Evolutionary conservation across 257 asterid genomes (phyloP), one percentile per base, ranked within the genome.

Genomic region (Parsonsia alboflavescens): DNA sequence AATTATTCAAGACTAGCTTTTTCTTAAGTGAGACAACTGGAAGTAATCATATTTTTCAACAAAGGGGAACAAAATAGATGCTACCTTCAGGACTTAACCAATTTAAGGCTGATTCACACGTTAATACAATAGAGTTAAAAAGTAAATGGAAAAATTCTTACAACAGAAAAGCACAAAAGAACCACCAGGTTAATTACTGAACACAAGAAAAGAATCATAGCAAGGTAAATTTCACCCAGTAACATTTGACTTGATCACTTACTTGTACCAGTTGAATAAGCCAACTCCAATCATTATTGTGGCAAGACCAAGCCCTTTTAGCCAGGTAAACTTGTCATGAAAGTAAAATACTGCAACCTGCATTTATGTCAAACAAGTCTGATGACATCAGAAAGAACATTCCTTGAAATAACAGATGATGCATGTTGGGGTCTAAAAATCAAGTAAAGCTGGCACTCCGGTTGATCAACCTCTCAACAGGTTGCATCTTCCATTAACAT

Each of bases 221-320:
- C 22, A 64, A 19, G 13, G 48, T 22, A 36, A 16, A 64, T 17
- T 19, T 4, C 36, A 65, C 2, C 44, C 19, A 42, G 53, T 12
- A 64, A 76, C 63, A 67, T 24, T 80, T 58, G 74, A 79, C n/a
- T 67, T 41, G 74, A 74, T 77, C 53, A 95, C 99, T 90, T 89
- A 95, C 99, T 95, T 95, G 97, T 92, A 95, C 99, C 91, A 92
- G 82, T 95, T 95, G 76, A 95, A 95, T 74, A 95, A 86, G 77
- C 98, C 80, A 86, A 95, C 99, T 68, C 99, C 99, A 69, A 82
- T 42, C 93, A 95, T 87, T 70, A 95, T 95, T 2, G 85, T 92
- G 65, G 78, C 59, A 73, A 95, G 97, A 75, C 99, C 99, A 49
- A 74, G 78, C 44, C 97, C 99, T 82, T 95, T 95, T 87, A 92